phyloP scores from a whole-genome alignment of 2,329 filamentous ascomycete species.

The Triangularia setosa region DNA sequence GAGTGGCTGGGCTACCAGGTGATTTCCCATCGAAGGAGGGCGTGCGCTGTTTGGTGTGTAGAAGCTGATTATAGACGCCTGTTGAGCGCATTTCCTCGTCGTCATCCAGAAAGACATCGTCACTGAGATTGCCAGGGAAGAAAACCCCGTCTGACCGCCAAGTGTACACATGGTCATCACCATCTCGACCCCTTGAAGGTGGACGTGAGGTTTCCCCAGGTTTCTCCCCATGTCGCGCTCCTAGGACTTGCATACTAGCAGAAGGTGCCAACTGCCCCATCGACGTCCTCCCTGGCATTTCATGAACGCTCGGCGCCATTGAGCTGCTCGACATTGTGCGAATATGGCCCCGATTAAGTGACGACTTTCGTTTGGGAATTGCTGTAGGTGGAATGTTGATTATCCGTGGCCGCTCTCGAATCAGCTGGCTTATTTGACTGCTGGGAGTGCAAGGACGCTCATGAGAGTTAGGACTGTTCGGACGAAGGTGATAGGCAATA shows the following conservation, averaged over 20 bases:
- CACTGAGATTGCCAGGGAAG: neutral
- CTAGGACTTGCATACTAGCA: constrained; percentile 9
- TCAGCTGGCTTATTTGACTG: neutral
- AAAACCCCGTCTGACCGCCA: neutral
- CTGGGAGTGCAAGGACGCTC: constrained; percentile 15
- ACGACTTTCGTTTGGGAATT: constrained; percentile 14
- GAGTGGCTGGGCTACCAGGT: neutral
- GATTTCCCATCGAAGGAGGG: neutral
- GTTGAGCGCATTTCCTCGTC: neutral
- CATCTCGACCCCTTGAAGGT: constrained; percentile 8
- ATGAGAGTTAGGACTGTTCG: neutral
- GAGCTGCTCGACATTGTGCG: neutral
- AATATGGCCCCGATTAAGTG: constrained; percentile 4
- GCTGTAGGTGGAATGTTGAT: constrained; percentile 22
- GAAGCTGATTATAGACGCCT: neutral
- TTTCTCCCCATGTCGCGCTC: constrained; percentile 16
- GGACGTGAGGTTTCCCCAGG: constrained; percentile 21
- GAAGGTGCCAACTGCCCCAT: neutral
- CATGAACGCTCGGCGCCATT: neutral
- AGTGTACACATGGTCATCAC: neutral
- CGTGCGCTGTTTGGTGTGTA: neutral
- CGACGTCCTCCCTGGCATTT: neutral
- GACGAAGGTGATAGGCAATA: neutral
- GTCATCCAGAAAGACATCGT: neutral
- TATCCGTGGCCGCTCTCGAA: constrained; percentile 21